Evolutionary conservation across 768 basidiomycete genomes (phyloP).

Genomic region (Lactifluus piperatus): DNA sequence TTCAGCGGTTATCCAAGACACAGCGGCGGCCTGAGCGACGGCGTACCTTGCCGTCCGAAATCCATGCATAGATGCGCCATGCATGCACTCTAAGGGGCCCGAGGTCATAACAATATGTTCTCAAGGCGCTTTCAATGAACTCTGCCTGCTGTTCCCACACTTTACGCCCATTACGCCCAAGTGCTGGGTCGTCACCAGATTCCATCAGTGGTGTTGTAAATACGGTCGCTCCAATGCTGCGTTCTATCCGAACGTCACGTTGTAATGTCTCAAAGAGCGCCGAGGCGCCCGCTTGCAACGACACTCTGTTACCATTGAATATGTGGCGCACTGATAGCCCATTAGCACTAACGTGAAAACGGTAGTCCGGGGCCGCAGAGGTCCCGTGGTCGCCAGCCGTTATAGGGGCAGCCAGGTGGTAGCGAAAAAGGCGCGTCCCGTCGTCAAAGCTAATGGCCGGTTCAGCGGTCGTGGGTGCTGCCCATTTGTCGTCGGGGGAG

Average conservation of each 20-base stretch:
- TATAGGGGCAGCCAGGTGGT: not conserved
- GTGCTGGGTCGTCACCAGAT: not conserved
- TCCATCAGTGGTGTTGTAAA: not conserved
- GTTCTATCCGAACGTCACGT: constrained; percentile 15
- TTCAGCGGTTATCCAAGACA: not conserved
- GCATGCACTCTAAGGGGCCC: not conserved
- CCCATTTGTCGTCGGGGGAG: constrained; percentile 13
- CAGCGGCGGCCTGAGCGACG: not conserved
- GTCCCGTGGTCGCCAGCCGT: not conserved
- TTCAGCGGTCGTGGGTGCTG: not conserved
- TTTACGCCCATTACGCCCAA: not conserved
- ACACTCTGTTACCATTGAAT: constrained; percentile 13
- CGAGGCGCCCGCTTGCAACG: constrained; percentile 7
- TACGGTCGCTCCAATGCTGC: not conserved
- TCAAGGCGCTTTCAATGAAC: constrained; percentile 4
- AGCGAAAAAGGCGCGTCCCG: constrained; percentile 5
- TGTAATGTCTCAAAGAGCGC: constrained; percentile 16
- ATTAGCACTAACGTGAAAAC: not conserved
- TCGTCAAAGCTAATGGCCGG: constrained; percentile 1
- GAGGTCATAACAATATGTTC: not conserved
- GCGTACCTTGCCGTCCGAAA: constrained; percentile 16
- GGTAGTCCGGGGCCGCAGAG: not conserved
- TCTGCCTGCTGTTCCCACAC: constrained; percentile 2
- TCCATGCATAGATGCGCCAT: constrained; percentile 11
- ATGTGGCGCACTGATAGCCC: constrained; percentile 10